These are phyloP conservation scores for Russula sp. DNA, from an alignment of 768 basidiomycete genomes.

Conservation along the genomic window DNA sequence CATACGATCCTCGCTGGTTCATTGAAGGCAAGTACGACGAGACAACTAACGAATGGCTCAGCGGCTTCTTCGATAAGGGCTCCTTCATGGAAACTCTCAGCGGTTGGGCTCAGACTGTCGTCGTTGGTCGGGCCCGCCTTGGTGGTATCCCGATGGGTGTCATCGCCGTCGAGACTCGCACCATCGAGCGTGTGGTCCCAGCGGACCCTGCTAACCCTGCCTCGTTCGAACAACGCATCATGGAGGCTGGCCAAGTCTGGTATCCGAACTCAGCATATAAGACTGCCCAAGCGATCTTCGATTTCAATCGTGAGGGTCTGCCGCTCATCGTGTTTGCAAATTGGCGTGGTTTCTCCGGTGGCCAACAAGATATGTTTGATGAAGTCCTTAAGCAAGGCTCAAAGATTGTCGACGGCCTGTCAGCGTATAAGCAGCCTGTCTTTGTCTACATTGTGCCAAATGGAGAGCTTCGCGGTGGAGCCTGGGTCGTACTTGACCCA, in stretches of 20 bases:
- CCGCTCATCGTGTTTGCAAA: slow-evolving; percentile 99
- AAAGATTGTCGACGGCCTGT: slow-evolving; percentile 97
- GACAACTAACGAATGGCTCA: slow-evolving; percentile 60
- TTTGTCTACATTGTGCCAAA: slow-evolving; percentile 99
- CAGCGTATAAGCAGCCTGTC: slow-evolving; percentile 93
- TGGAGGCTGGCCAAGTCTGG: slow-evolving; percentile 99
- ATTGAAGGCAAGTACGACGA: slow-evolving; percentile 93
- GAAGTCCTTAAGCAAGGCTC: slow-evolving; percentile 95
- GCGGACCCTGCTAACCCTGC: slow-evolving; percentile 97
- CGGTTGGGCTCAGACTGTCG: slow-evolving; percentile 99
- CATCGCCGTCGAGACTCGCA: slow-evolving; percentile 96
- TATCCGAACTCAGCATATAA: slow-evolving; percentile 99
- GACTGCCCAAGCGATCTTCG: slow-evolving; percentile 98
- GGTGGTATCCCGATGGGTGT: slow-evolving; percentile 97
- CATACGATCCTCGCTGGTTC: slow-evolving; percentile 97
- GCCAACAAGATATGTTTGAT: slow-evolving; percentile 99
- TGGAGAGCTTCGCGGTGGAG: slow-evolving; percentile 96
- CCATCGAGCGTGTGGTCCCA: slow-evolving; percentile 92
- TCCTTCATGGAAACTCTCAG: slow-evolving; percentile 99
- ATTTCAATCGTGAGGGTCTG: slow-evolving; percentile 94
- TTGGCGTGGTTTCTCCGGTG: slow-evolving; percentile 99
- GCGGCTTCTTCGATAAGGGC: slow-evolving; percentile 94
- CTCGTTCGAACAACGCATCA: slow-evolving; percentile 94
- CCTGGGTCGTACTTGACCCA: slow-evolving; percentile 98
- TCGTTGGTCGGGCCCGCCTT: slow-evolving; percentile 91